Conservation (phyloP, 2,329 filamentous ascomycete genomes). For the Thyridium curvatum region DNA sequence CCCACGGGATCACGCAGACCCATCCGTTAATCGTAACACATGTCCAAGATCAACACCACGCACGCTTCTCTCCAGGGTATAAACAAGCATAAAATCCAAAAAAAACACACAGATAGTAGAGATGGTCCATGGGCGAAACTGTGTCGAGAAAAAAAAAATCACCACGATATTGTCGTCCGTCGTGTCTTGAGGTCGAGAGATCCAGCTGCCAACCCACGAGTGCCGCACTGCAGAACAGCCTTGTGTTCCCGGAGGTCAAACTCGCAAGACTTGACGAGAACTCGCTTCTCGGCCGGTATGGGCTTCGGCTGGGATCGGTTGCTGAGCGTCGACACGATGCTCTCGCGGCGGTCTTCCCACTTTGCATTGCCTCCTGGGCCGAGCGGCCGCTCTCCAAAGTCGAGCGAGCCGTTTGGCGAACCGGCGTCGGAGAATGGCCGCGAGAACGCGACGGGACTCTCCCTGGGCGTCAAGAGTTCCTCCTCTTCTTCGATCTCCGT, state of each 20-base stretch:
- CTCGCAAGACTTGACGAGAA: slow-evolving; percentile 50
- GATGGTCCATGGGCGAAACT: no score
- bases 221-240: slow-evolving; percentile 47
- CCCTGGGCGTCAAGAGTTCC: slow-evolving; percentile 18
- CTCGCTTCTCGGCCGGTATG: slow-evolving; percentile 46
- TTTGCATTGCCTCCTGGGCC: slow-evolving; percentile 38
- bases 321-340: slow-evolving; percentile 12
- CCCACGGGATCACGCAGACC: slow-evolving; percentile 23
- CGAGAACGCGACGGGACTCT: slow-evolving; percentile 12
- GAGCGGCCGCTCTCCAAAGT: slow-evolving; percentile 27
- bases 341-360: slow-evolving; percentile 23
- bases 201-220: slow-evolving; percentile 40
- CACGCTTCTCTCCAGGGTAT: neutral
- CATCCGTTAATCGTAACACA: slow-evolving; percentile 20
- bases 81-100: neutral
- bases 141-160: slow-evolving; percentile 3
- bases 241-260: slow-evolving; percentile 47
- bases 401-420: slow-evolving; percentile 18
- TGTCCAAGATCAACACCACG: no score
- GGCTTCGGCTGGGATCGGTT: slow-evolving; percentile 13
- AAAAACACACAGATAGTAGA: neutral
- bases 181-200: slow-evolving; percentile 39
- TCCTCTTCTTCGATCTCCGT: slow-evolving; percentile 47
- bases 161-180: slow-evolving; percentile 43
- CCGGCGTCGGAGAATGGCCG: slow-evolving; percentile 9